Base-by-base conservation (phyloP, 805 yeast genomes). In the Ogataea paraovalis region DNA sequence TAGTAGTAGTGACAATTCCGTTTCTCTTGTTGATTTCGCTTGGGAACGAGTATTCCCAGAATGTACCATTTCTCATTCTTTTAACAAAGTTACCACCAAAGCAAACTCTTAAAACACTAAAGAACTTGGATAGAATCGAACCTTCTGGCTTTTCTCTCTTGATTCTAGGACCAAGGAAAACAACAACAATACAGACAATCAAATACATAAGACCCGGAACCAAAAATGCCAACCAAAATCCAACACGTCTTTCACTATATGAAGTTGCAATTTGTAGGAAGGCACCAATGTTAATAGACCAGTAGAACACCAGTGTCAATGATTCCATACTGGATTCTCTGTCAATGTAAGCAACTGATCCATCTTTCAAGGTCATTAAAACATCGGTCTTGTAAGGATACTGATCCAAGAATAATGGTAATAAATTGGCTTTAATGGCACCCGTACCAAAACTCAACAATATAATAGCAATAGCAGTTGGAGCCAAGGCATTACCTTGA, bases 301-400 rank as follows among this genome's bases (percentile, higher is more conserved):
- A 76, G 62, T 78, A 78, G 60, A 76, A 78, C 40, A 73, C 66
- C 59, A 76, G 65, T 20, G 75, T 58, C 51, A 69, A 55, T 36
- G 61, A 58, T 54, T 68, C 70, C 48, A 74, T 59, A 4, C 76
- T 61, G 46, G 71, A 65, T 56, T 70, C 72, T 46, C 76, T 68
- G 55, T 74, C 78, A 40, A 75, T 65, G 55, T 85, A 79, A 32
- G 85, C 91, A 42, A 75, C 73, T 60, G 81, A 82, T 48, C 96
- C 96, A 23, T 72, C 61, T 54, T 80, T 79, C 43, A 77, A 69
- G 3, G 76, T 78, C 62, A 73, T 76, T 46, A 87, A 78, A 43
- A 75, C 79, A 52, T 81, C 84, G 55, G 76, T 73, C 48, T 77
- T 70, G 61, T 80, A 77, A 40, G 83, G 82, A 61, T 78, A 81